Evolutionary conservation across 495 filamentous ascomycete species (phyloP).

Genomic region (Aspergillus cristatus): DNA sequence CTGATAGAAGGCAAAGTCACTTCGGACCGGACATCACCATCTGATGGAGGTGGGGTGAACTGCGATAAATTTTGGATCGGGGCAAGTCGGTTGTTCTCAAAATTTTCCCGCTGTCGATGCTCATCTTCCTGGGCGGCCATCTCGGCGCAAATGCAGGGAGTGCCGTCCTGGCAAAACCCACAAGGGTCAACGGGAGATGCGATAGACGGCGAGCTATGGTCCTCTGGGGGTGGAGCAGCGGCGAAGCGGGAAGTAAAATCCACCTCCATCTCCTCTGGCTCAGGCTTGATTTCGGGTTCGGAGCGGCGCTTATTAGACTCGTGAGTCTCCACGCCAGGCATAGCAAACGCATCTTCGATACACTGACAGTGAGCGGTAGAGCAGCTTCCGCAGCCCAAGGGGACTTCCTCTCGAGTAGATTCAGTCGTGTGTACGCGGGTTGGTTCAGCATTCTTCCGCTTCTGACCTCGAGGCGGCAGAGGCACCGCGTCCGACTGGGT

Average conservation of each 20-base stretch:
- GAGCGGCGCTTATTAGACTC: constrained; percentile 23
- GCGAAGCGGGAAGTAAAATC: constrained; percentile 65
- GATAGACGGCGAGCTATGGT: constrained; percentile 26
- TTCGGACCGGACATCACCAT: constrained; percentile 47
- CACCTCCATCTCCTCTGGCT: constrained; percentile 59
- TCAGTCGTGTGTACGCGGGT: constrained; percentile 6
- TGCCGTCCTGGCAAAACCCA: constrained; percentile 82
- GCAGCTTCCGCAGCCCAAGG: constrained; percentile 57
- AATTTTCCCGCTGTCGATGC: constrained; percentile 19
- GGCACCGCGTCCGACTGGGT: constrained; percentile 25
- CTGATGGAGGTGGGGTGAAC: constrained; percentile 63
- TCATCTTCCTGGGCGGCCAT: constrained; percentile 45
- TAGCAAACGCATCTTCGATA: constrained; percentile 56
- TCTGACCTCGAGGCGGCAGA: constrained; percentile 15
- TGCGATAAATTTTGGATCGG: constrained; percentile 43
- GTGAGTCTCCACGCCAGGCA: constrained; percentile 21
- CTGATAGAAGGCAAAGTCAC: constrained; percentile 32
- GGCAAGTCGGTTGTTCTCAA: constrained; percentile 39
- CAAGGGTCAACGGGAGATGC: constrained; percentile 50
- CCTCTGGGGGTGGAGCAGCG: constrained; percentile 23
- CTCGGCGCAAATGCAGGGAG: constrained; percentile 76
- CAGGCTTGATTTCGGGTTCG: constrained; percentile 37
- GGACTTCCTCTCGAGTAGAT: constrained; percentile 18
- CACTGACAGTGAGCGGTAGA: constrained; percentile 55
- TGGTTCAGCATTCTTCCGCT: constrained; percentile 1